Evolutionary conservation across 129 eudicot genomes (phyloP).

Genomic region (Dittrichia graveolens): DNA sequence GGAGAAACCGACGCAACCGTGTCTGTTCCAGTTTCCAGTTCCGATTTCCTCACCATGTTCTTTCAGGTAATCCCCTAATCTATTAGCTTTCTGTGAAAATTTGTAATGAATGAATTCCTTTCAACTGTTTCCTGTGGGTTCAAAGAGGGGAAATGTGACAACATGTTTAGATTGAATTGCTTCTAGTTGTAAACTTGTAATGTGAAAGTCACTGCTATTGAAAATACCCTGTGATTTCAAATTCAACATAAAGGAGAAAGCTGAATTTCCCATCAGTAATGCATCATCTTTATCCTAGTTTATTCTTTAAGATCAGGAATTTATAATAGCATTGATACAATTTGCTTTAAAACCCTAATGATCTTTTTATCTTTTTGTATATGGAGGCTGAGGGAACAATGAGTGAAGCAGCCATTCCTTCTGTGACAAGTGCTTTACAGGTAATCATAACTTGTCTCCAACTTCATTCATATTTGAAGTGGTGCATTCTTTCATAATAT

Average conservation of each 20-base stretch:
- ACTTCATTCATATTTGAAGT: background rate
- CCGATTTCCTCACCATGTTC: slow-evolving; percentile 82
- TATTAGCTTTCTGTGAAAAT: background rate
- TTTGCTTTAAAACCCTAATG: slow-evolving; percentile 19
- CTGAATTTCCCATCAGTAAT: background rate
- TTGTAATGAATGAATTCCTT: slow-evolving; percentile 20
- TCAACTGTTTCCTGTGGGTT: slow-evolving; percentile 20
- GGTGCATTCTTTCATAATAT: background rate
- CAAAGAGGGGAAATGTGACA: background rate
- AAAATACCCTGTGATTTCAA: background rate
- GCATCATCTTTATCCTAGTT: background rate
- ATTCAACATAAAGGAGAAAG: slow-evolving; percentile 1
- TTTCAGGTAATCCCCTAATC: slow-evolving; percentile 52
- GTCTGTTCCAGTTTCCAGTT: slow-evolving; percentile 84
- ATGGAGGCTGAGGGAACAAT: slow-evolving; percentile 95
- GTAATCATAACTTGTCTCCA: slow-evolving; percentile 36
- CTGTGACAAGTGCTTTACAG: slow-evolving; percentile 74
- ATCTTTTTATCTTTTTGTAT: slow-evolving; percentile 22
- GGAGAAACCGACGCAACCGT: slow-evolving; percentile 59
- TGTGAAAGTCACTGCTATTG: slow-evolving; percentile 2
- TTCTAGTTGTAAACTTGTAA: slow-evolving; percentile 3
- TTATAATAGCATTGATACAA: background rate
- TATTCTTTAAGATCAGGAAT: background rate
- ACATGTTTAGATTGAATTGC: background rate
- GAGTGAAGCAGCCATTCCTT: slow-evolving; percentile 66